Conservation (phyloP, 75 land plant genomes). For the Pseudotsuga menziesii region DNA sequence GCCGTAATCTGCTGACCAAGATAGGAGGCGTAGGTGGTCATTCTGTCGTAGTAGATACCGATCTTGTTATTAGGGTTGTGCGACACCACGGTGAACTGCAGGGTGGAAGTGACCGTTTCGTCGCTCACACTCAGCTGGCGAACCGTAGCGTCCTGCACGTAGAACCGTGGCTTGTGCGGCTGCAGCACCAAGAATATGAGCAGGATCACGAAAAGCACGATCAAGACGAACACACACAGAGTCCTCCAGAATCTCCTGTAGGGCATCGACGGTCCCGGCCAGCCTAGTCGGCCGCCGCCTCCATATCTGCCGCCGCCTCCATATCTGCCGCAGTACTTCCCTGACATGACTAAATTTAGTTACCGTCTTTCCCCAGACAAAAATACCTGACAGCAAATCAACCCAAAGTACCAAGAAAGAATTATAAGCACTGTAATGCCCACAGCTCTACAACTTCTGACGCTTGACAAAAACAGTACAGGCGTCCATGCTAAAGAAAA, state of each 20-base stretch:
- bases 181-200: slow-evolving; percentile 40
- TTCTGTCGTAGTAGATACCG: slow-evolving; percentile 32
- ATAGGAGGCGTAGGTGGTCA: slow-evolving; percentile 38
- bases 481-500: too few species aligned
- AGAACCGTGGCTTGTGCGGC: slow-evolving; percentile 34
- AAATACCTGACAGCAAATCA: too few species aligned
- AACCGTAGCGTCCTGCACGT: slow-evolving; percentile 33
- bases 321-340: slow-evolving; percentile 18
- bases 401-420: too few species aligned
- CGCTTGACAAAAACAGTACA: too few species aligned
- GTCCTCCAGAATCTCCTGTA: slow-evolving; percentile 9
- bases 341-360: too few species aligned
- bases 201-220: slow-evolving; percentile 30
- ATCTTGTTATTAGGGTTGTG: slow-evolving; percentile 47
- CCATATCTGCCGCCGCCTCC: slow-evolving; percentile 17
- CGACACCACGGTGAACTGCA: slow-evolving; percentile 53
- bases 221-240: slow-evolving; percentile 21
- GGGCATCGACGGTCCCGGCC: neutral
- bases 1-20: slow-evolving; percentile 43
- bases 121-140: slow-evolving; percentile 21
- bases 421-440: too few species aligned
- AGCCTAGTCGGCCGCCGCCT: neutral
- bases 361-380: too few species aligned
- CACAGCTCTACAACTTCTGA: too few species aligned
- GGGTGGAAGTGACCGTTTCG: slow-evolving; percentile 30